Evolutionary conservation across 805 yeast genomes (phyloP), one percentile per base, ranked within the genome.

Genomic region (Scheffersomyces ergatensis): DNA sequence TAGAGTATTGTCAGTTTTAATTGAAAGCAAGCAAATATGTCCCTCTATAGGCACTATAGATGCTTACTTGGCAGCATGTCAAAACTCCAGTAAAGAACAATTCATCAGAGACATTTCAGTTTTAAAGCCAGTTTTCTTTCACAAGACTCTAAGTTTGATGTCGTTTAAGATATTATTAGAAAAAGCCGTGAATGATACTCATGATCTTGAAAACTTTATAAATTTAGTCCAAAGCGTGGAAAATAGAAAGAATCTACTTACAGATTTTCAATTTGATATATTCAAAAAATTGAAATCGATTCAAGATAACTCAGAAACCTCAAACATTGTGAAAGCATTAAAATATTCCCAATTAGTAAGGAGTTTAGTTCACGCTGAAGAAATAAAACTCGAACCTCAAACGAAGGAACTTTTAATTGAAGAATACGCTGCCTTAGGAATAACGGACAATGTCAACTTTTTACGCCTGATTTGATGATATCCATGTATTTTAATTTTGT

Each of bases 71-170:
- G n/a, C 11, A 14, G 17, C 32, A 14, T 29, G 15, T 15, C 38
- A 45, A 6, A 58, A 49, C 38, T 43, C 42, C 6, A 36, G 33
- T 12, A 37, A 32, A 14, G 47, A 42, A 4, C 37, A 45, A 23
- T 43, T 53, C 8, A 41, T 57, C n/a, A 39, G 43, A 17, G 60
- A 58, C 9, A 51, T 65, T 24, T 20, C 54, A 7, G 35, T 38
- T 17, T 46, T 63, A 23, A 66, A 66, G 42, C 50, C 61, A 5
- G 53, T 55, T 2, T 38, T 66, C n/a, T 60, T 60, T 41, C 63
- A 62, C 36, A 37, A 46, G 15, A 46, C 43, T 5, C 42, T 60
- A 26, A 50, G 48, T 11, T 37, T 45, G 1, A 38, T 46, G 2
- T 32, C 51, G 11, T 54, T 66, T 31, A 37, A 46, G 18, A 41